Evolutionary conservation across 768 basidiomycete genomes (phyloP).

Genomic region (Ramaria sp.): DNA sequence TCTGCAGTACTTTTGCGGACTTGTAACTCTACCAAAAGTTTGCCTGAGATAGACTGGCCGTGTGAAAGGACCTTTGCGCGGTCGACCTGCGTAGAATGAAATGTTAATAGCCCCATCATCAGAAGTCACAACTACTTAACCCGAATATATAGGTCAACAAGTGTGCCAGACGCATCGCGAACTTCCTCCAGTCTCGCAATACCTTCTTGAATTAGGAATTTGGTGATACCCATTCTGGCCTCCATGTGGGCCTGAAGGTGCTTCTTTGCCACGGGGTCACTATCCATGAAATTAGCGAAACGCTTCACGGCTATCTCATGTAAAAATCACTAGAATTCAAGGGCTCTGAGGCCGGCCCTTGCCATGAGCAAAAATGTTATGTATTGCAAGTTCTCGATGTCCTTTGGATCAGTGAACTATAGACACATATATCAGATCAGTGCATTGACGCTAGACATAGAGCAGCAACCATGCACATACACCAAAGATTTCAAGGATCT

Average conservation of each 20-base stretch:
- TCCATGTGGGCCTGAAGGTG: slow-evolving; percentile 91
- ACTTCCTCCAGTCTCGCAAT: slow-evolving; percentile 64
- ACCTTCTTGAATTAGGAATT: slow-evolving; percentile 62
- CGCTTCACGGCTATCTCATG: background rate
- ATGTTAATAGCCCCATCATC: background rate
- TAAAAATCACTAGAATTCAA: slow-evolving; percentile 52
- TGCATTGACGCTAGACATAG: background rate
- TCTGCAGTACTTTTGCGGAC: slow-evolving; percentile 82
- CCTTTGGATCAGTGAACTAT: slow-evolving; percentile 58
- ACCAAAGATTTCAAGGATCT: slow-evolving; percentile 74
- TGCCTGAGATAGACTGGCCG: slow-evolving; percentile 58
- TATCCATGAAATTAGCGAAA: background rate
- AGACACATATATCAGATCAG: background rate
- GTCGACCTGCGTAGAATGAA: slow-evolving; percentile 43
- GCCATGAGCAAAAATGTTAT: slow-evolving; percentile 81
- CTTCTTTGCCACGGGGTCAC: slow-evolving; percentile 65
- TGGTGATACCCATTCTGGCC: slow-evolving; percentile 67
- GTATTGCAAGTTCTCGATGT: slow-evolving; percentile 69
- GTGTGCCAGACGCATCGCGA: slow-evolving; percentile 40
- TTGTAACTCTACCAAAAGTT: slow-evolving; percentile 70
- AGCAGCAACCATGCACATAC: slow-evolving; percentile 27
- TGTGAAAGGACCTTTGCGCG: slow-evolving; percentile 52
- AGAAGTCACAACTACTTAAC: slow-evolving; percentile 28
- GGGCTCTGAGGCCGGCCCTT: slow-evolving; percentile 65
- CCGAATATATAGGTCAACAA: slow-evolving; percentile 61